Evolutionary conservation across 2,329 filamentous ascomycete genomes (phyloP).

Genomic region (Curvularia sp.): DNA sequence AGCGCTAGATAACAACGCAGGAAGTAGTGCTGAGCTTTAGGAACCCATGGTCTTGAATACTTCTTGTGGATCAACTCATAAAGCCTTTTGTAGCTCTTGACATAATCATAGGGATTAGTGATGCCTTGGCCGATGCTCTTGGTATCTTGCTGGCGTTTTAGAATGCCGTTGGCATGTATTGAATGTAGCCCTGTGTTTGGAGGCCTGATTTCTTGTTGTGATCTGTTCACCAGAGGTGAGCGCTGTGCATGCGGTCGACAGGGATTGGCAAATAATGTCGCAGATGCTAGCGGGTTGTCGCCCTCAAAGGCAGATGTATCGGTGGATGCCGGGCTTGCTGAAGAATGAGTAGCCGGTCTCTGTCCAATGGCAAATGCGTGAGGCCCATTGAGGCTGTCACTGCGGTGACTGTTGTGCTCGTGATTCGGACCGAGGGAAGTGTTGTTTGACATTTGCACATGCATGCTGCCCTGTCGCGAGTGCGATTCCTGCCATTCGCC

Average conservation of each 20-base stretch:
- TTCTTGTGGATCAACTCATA: slow-evolving; percentile 80
- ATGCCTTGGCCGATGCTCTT: slow-evolving; percentile 88
- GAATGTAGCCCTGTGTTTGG: slow-evolving; percentile 44
- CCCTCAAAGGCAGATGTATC: slow-evolving; percentile 54
- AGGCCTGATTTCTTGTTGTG: slow-evolving; percentile 35
- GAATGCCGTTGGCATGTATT: slow-evolving; percentile 43
- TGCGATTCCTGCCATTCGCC: slow-evolving; percentile 50
- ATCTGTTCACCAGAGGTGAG: slow-evolving; percentile 39
- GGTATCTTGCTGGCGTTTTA: slow-evolving; percentile 71
- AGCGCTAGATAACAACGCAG: slow-evolving; percentile 91
- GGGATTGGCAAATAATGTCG: slow-evolving; percentile 45
- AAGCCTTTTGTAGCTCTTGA: slow-evolving; percentile 86
- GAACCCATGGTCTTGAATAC: slow-evolving; percentile 76
- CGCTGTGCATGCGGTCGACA: slow-evolving; percentile 41
- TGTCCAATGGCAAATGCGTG: slow-evolving; percentile 69
- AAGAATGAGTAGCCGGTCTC: slow-evolving; percentile 62
- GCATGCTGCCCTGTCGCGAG: slow-evolving; percentile 54
- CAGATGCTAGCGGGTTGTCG: slow-evolving; percentile 49
- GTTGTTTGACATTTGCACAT: slow-evolving; percentile 54
- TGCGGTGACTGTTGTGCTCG: slow-evolving; percentile 39
- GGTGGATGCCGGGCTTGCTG: slow-evolving; percentile 63
- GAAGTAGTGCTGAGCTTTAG: slow-evolving; percentile 85
- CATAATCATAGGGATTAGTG: slow-evolving; percentile 89
- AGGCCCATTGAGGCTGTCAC: slow-evolving; percentile 52
- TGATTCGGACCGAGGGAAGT: slow-evolving; percentile 49